These are phyloP conservation scores for Fusarium torulosum DNA, from an alignment of 2,329 filamentous ascomycete species.

Conservation along the genomic window DNA sequence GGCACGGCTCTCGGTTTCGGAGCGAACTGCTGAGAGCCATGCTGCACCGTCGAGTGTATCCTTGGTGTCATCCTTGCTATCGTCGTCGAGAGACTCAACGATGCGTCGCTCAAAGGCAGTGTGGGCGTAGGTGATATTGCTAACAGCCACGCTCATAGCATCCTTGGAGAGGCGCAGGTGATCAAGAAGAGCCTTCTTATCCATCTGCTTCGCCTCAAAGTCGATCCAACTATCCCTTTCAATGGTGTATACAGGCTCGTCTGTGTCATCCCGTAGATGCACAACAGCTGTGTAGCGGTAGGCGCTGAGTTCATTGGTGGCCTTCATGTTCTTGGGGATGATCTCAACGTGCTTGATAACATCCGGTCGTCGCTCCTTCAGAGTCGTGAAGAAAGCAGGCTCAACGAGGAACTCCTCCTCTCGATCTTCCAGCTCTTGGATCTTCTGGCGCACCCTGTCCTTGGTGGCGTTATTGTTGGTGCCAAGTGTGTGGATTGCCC, in stretches of 20 bases:
- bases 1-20: neutral
- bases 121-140: slow-evolving; percentile 47
- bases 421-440: slow-evolving; percentile 32
- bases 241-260: slow-evolving; percentile 13
- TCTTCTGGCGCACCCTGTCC: slow-evolving; percentile 18
- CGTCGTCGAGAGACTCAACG: slow-evolving; percentile 29
- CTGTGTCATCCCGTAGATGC: neutral
- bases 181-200: slow-evolving; percentile 17
- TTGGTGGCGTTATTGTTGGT: slow-evolving; percentile 9
- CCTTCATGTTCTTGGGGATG: slow-evolving; percentile 46
- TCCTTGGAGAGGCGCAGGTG: slow-evolving; percentile 19
- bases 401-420: slow-evolving; percentile 44
- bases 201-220: slow-evolving; percentile 28
- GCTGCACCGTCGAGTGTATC: slow-evolving; percentile 13
- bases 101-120: slow-evolving; percentile 48
- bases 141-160: slow-evolving; percentile 26
- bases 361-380: slow-evolving; percentile 25
- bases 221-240: slow-evolving; percentile 33
- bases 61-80: slow-evolving; percentile 3
- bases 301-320: slow-evolving; percentile 46
- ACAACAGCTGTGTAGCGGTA: slow-evolving; percentile 48
- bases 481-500: slow-evolving; percentile 20
- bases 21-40: slow-evolving; percentile 3
- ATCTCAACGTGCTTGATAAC: slow-evolving; percentile 46
- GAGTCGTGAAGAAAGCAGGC: slow-evolving; percentile 43